Conservation (phyloP, 495 filamentous ascomycete species). For the Hyaloscypha finlandica region DNA sequence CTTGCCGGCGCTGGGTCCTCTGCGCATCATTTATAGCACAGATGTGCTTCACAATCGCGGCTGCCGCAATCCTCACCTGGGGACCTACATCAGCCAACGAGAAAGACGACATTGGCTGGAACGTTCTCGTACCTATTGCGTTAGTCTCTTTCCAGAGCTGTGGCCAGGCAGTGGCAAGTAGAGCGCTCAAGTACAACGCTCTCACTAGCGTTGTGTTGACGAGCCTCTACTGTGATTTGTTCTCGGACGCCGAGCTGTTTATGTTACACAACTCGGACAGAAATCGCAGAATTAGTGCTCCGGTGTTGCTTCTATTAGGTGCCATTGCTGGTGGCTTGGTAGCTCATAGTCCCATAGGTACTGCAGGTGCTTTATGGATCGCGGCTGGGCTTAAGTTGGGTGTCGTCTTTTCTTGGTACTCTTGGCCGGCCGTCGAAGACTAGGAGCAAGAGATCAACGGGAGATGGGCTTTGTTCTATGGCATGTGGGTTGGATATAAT, state of each 20-base stretch:
- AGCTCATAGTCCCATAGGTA: conserved; percentile 51
- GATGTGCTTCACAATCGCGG: conserved; percentile 33
- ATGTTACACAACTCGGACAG: conserved; percentile 54
- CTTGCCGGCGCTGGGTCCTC: conserved; percentile 58
- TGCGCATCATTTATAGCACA: conserved; percentile 55
- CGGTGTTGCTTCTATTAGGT: conserved; percentile 58
- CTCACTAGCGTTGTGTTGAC: conserved; percentile 73
- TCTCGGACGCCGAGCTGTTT: conserved; percentile 61
- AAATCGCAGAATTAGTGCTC: conserved; percentile 58
- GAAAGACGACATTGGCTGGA: conserved; percentile 53
- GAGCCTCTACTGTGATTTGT: conserved; percentile 71
- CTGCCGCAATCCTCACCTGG: conserved; percentile 59
- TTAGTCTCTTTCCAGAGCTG: conserved; percentile 70
- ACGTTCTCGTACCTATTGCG: conserved; percentile 59
- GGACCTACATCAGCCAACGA: conserved; percentile 35
- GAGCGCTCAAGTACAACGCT: conserved; percentile 61
- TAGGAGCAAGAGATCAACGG: neutral
- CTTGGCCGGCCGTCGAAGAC: conserved; percentile 51
- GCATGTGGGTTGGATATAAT: too few species aligned
- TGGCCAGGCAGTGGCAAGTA: conserved; percentile 68
- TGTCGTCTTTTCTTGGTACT: conserved; percentile 55
- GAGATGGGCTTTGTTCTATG: too few species aligned
- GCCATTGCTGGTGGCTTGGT: conserved; percentile 61
- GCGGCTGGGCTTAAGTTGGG: conserved; percentile 55
- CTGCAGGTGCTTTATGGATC: conserved; percentile 63